phyloP scores from a whole-genome alignment of 2,329 filamentous ascomycete genomes.

The Dendrostoma leiphaemia region DNA sequence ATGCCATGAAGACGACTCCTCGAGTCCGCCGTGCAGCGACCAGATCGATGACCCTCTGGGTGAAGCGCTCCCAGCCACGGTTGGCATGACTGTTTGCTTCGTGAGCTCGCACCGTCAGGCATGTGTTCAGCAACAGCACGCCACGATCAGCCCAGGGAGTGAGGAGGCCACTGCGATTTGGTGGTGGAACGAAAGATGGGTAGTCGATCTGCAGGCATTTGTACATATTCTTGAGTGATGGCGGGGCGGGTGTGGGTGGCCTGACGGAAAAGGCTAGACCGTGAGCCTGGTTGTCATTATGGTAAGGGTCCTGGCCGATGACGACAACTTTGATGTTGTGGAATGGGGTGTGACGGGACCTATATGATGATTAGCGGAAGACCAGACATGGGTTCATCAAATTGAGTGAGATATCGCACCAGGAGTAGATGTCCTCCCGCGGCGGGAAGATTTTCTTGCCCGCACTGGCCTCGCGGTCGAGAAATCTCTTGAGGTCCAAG shows the following conservation, averaged over 20 bases:
- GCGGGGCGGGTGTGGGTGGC: slow-evolving; percentile 82
- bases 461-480: slow-evolving; percentile 71
- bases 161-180: slow-evolving; percentile 76
- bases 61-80: slow-evolving; percentile 90
- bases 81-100: slow-evolving; percentile 83
- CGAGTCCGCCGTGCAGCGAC: slow-evolving; percentile 72
- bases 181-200: slow-evolving; percentile 71
- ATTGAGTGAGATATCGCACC: slow-evolving; percentile 54
- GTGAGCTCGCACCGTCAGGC: slow-evolving; percentile 86
- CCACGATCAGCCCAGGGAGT: slow-evolving; percentile 93
- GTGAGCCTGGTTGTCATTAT: slow-evolving; percentile 93
- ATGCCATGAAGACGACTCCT: slow-evolving; percentile 93
- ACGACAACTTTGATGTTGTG: slow-evolving; percentile 88
- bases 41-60: slow-evolving; percentile 85
- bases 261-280: slow-evolving; percentile 94
- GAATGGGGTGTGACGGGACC: slow-evolving; percentile 92
- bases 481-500: slow-evolving; percentile 81
- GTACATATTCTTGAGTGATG: slow-evolving; percentile 93
- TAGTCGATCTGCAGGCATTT: slow-evolving; percentile 85
- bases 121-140: slow-evolving; percentile 91
- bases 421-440: slow-evolving; percentile 86
- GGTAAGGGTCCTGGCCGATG: slow-evolving; percentile 94
- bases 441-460: slow-evolving; percentile 86
- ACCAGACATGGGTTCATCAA: not conserved
- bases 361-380: slow-evolving; percentile 37